Conservation (phyloP, 2,329 filamentous ascomycete species). For the Clarireedia sp. region DNA sequence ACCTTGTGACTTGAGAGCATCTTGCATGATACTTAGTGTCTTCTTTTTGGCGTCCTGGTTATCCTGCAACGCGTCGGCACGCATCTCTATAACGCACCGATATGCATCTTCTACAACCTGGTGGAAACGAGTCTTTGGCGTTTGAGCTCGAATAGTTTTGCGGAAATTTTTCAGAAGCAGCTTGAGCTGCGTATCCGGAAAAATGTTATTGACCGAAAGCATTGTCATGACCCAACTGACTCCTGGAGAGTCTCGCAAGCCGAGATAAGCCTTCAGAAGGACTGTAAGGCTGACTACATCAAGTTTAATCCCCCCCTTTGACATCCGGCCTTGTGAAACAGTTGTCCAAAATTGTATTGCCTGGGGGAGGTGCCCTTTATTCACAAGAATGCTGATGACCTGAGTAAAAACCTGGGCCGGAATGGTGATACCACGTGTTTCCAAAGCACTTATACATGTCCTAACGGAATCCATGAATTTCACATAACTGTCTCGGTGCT, state of each 20-base stretch:
- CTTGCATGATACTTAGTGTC: constrained; percentile 23
- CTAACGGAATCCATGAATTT: constrained; percentile 6
- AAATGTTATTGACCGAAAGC: constrained; percentile 18
- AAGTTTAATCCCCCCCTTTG: constrained; percentile 6
- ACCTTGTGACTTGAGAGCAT: constrained; percentile 14
- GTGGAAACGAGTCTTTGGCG: constrained; percentile 3
- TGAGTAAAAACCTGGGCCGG: constrained; percentile 22
- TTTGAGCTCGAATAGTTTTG: neutral
- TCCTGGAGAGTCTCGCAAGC: constrained; percentile 17
- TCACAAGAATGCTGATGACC: constrained; percentile 21
- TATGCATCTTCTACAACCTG: constrained; percentile 13
- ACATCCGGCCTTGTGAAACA: constrained; percentile 15
- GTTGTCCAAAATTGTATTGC: constrained; percentile 26
- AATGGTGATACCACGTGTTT: constrained; percentile 18
- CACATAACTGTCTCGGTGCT: constrained; percentile 2
- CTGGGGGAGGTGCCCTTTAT: constrained; percentile 10
- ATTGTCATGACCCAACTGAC: constrained; percentile 23
- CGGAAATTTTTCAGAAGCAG: constrained; percentile 13
- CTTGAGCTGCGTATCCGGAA: constrained; percentile 20
- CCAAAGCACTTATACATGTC: constrained; percentile 15
- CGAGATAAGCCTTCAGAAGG: constrained; percentile 25
- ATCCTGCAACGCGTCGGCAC: constrained; percentile 4
- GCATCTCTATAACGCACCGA: constrained; percentile 10
- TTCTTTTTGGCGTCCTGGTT: constrained; percentile 14
- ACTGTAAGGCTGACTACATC: constrained; percentile 22